Conservation (phyloP, 495 filamentous ascomycete species). For the Lepidopterella palustris region DNA sequence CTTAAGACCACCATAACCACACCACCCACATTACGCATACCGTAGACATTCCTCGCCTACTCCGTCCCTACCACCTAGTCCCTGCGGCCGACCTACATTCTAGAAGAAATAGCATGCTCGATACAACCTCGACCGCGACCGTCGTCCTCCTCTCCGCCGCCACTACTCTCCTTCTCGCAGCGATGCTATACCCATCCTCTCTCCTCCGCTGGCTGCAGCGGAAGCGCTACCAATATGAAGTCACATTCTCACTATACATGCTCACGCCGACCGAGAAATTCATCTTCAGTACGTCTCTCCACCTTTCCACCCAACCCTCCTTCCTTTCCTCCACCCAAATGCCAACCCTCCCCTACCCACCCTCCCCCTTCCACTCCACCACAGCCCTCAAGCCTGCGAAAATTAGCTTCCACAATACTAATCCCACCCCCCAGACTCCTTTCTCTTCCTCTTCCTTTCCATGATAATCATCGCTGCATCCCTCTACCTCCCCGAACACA, state of each 20-base stretch:
- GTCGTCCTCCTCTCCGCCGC: slow-evolving; percentile 22
- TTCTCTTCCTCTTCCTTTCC: slow-evolving; percentile 78
- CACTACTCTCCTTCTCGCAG: slow-evolving; percentile 24
- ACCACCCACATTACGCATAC: neutral
- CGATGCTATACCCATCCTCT: slow-evolving; percentile 40
- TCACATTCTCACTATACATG: slow-evolving; percentile 82
- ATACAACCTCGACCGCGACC: slow-evolving; percentile 22
- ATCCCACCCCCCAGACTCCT: slow-evolving; percentile 57
- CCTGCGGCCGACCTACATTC: too few relatives aligned
- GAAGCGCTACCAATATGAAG: slow-evolving; percentile 82
- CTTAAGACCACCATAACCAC: neutral
- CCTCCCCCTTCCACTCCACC: neutral
- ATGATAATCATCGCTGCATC: slow-evolving; percentile 79
- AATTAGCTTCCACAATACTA: neutral
- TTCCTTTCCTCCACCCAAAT: neutral
- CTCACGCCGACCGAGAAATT: slow-evolving; percentile 76
- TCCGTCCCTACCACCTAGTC: too few relatives aligned
- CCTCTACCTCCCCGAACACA: slow-evolving; percentile 88
- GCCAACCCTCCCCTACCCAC: neutral
- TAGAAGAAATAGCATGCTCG: slow-evolving; percentile 13
- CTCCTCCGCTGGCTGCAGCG: slow-evolving; percentile 61
- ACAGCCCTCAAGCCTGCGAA: neutral
- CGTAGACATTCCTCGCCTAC: neutral
- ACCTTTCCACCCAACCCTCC: neutral
- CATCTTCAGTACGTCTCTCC: slow-evolving; percentile 63